phyloP scores from a whole-genome alignment of 768 basidiomycete species.

The Russula abietina region DNA sequence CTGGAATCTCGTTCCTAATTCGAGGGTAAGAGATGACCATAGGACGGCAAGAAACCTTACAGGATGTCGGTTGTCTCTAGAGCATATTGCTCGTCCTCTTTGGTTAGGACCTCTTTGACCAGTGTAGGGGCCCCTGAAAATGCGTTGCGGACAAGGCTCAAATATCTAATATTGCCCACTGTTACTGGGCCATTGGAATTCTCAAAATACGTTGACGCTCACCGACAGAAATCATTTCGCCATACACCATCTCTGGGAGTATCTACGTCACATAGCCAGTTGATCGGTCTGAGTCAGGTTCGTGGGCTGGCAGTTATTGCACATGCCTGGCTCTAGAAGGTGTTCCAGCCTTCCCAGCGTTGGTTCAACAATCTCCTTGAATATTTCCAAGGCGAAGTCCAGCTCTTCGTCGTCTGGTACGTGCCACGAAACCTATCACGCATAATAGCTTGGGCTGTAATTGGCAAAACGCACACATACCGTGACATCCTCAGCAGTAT shows the following conservation, averaged over 20 bases:
- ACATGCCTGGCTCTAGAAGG: conserved; percentile 49
- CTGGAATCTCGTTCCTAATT: conserved; percentile 62
- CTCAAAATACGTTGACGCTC: conserved; percentile 24
- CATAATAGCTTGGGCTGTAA: background rate
- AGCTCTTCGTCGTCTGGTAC: conserved; percentile 66
- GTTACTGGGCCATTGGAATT: background rate
- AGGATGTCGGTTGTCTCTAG: conserved; percentile 58
- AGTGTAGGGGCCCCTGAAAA: conserved; percentile 71
- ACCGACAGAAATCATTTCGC: conserved; percentile 86
- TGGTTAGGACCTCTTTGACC: conserved; percentile 45
- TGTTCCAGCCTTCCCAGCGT: conserved; percentile 49
- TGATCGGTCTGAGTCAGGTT: background rate
- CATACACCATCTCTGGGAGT: conserved; percentile 53
- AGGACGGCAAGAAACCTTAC: conserved; percentile 37
- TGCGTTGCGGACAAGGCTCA: conserved; percentile 68
- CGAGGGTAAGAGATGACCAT: background rate
- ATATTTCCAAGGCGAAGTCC: conserved; percentile 63
- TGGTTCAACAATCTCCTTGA: conserved; percentile 61
- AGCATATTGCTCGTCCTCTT: conserved; percentile 42
- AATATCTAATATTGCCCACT: conserved; percentile 38
- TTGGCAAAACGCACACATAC: conserved; percentile 35
- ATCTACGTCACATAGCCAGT: conserved; percentile 29
- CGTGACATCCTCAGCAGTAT: conserved; percentile 60
- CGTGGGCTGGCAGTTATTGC: conserved; percentile 17
- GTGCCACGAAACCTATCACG: conserved; percentile 65